Conservation (phyloP, 768 basidiomycete species). For the Mycena maculata region DNA sequence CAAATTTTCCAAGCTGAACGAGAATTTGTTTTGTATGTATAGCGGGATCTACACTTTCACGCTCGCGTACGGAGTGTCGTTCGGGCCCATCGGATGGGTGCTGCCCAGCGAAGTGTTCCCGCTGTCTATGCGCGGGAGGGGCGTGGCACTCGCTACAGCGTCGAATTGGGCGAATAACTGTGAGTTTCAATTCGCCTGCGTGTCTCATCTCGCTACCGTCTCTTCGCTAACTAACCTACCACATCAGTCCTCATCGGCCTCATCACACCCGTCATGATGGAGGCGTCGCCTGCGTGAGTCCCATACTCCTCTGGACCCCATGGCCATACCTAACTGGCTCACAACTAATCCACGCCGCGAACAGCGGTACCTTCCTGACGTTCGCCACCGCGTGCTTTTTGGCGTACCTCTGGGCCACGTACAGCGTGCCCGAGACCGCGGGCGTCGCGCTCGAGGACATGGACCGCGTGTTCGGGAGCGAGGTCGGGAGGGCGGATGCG, state of each 20-base stretch:
- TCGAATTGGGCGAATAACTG: conserved; percentile 92
- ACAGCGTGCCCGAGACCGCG: conserved; percentile 80
- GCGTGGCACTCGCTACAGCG: conserved; percentile 85
- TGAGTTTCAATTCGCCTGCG: conserved; percentile 44
- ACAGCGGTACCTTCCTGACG: conserved; percentile 74
- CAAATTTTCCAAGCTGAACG: too few relatives aligned
- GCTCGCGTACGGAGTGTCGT: conserved; percentile 78
- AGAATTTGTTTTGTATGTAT: too few relatives aligned
- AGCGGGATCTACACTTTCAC: conserved; percentile 82
- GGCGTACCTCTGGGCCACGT: conserved; percentile 79
- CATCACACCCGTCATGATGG: conserved; percentile 74
- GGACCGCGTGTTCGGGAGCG: conserved; percentile 72
- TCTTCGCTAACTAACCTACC: neutral
- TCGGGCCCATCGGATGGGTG: conserved; percentile 87
- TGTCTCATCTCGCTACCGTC: too few relatives aligned
- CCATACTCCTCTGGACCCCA: conserved; percentile 8
- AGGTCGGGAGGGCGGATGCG: conserved; percentile 67
- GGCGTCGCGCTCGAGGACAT: conserved; percentile 82
- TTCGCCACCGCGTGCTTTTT: conserved; percentile 73
- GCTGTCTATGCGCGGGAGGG: conserved; percentile 80
- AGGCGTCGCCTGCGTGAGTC: conserved; percentile 67
- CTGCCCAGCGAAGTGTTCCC: conserved; percentile 88
- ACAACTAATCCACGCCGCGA: neutral
- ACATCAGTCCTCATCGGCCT: conserved; percentile 78
- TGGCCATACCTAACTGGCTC: neutral